phyloP scores from a whole-genome alignment of 345 rosid species.

The Salix udensis region DNA sequence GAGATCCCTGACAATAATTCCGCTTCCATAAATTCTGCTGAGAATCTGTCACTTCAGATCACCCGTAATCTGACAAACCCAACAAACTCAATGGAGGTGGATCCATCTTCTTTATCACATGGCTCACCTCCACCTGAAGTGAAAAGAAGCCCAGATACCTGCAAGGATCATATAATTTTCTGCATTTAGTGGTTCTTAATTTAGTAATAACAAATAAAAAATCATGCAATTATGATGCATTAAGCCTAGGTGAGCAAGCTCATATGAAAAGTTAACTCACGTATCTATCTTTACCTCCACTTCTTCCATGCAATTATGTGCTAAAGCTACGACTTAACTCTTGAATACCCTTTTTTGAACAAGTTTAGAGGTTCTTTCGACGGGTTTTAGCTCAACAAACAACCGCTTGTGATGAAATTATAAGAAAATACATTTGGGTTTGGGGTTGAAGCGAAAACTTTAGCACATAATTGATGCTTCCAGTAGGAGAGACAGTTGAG shows the following conservation, averaged over 20 bases:
- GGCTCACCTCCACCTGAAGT: conserved; percentile 21
- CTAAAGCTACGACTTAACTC: conserved; percentile 16
- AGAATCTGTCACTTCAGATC: conserved; percentile 9
- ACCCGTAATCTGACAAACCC: conserved; percentile 2
- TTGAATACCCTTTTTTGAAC: conserved; percentile 9
- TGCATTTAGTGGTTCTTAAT: conserved; percentile 11
- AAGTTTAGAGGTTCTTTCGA: conserved; percentile 9
- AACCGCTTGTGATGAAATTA: conserved; percentile 16
- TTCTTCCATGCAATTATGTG: background rate
- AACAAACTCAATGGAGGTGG: conserved; percentile 19
- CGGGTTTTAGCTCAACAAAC: background rate
- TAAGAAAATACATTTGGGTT: conserved; percentile 10
- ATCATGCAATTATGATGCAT: too few relatives aligned
- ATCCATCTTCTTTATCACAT: conserved; percentile 7
- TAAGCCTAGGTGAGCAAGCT: too few relatives aligned
- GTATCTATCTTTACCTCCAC: too few relatives aligned
- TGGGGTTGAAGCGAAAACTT: conserved; percentile 2
- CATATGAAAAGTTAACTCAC: too few relatives aligned
- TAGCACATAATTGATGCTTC: conserved; percentile 13
- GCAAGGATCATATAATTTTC: conserved; percentile 17
- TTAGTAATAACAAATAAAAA: background rate
- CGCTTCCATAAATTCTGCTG: conserved; percentile 17
- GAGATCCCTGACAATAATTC: conserved; percentile 12
- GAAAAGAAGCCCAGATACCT: conserved; percentile 10
- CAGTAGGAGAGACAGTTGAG: conserved; percentile 12